Evolutionary conservation across 2,329 filamentous ascomycete genomes (phyloP), one percentile per base, ranked within the genome.

Genomic region (Calonectria henricotiae): DNA sequence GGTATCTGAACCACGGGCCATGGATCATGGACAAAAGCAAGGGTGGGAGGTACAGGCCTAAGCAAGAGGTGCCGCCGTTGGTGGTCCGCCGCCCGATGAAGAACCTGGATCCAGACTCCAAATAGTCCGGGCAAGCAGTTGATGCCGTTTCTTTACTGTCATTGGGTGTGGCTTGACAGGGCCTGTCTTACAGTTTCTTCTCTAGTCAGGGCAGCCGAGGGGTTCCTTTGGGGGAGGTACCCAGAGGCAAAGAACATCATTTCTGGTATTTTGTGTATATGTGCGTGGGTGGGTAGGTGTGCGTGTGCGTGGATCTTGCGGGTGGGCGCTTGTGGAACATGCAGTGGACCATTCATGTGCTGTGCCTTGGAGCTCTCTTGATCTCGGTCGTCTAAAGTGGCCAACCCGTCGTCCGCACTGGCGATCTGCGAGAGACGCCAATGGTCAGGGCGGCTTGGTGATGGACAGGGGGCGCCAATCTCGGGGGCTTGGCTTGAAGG

Each of bases 341-440:
- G 9, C n/a, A 68, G 76, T 75, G 73, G 75, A 69, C 70, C 73
- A 74, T 43, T 72, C 64, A 73, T 74, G 68, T 69, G 70, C 60
- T 67, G 71, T 70, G 67, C 68, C 51, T 75, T 67, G 67, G 62
- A 60, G 67, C 66, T 67, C 68, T 74, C 65, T 73, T 77, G 73
- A 76, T 77, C 73, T 77, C 76, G 71, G 73, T 72, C 69, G 70
- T 74, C 69, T 20, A 74, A 71, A 76, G 74, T 73, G 74, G 76
- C 60, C 71, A 68, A 68, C 64, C 62, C 41, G 66, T 62, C 72
- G 66, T 73, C 72, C 70, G 63, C 67, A 74, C 62, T 62, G 68
- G 62, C 71, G 73, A 77, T 77, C 61, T 70, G 68, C 70, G 44
- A 70, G 49, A 58, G 67, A 37, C 58, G 62, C 68, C 67, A 68